phyloP scores from a whole-genome alignment of 768 basidiomycete species.

The Boletus coccyginus region DNA sequence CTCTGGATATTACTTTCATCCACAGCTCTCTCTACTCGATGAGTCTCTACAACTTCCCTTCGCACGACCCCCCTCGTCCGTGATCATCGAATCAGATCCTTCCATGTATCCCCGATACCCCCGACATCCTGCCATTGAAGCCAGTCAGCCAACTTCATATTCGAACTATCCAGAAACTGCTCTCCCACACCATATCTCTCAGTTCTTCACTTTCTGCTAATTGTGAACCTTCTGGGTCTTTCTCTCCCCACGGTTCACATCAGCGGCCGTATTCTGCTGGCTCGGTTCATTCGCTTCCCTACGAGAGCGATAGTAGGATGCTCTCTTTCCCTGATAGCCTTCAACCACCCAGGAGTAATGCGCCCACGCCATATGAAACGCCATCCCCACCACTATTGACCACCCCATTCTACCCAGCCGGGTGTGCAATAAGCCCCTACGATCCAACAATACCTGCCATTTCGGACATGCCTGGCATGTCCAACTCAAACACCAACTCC shows the following conservation, averaged over 20 bases:
- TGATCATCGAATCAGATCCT: constrained; percentile 9
- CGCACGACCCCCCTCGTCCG: constrained; percentile 5
- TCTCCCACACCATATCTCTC: constrained; percentile 10
- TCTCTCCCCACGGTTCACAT: constrained; percentile 6
- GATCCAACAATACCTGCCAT: constrained; percentile 5
- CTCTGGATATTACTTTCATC: constrained; percentile 31
- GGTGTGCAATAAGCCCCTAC: constrained; percentile 7
- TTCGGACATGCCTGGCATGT: constrained; percentile 18
- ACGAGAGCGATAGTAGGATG: constrained; percentile 6
- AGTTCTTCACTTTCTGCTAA: constrained; percentile 10
- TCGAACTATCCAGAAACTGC: constrained; percentile 11
- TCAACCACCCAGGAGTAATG: constrained; percentile 5
- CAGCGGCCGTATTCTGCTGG: constrained; percentile 22
- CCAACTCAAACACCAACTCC: constrained; percentile 8
- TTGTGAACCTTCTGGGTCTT: constrained; percentile 5
- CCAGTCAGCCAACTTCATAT: constrained; percentile 16
- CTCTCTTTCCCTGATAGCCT: constrained; percentile 12
- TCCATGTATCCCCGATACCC: constrained; percentile 17
- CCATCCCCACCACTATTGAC: constrained; percentile 28
- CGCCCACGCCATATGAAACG: constrained; percentile 12
- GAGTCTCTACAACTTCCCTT: constrained; percentile 8
- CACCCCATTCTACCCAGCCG: constrained; percentile 31
- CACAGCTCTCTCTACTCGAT: constrained; percentile 11
- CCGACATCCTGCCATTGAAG: constrained; percentile 4
- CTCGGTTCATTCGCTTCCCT: constrained; percentile 16